A percentile compares a stretch with the other conserved stretches of the same genome.
Conservation (phyloP, 305 asterid genomes). For the Fraxinus albicans region DNA sequence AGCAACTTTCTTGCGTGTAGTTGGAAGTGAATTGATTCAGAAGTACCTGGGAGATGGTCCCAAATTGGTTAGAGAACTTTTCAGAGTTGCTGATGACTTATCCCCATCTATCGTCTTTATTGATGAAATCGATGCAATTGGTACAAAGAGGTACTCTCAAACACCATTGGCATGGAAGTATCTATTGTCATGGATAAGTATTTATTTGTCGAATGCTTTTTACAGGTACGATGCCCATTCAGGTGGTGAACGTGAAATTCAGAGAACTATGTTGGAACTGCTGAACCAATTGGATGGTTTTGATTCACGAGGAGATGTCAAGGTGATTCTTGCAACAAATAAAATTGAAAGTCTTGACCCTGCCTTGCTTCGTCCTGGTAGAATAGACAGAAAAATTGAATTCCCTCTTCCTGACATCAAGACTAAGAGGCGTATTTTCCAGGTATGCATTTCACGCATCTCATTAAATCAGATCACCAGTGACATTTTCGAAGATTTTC, state of each 20-base stretch:
- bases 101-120: slow-evolving; percentile 91
- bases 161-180: slow-evolving; percentile 1
- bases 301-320: slow-evolving; percentile 89
- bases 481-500: not conserved
- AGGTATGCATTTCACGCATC: slow-evolving; percentile 39
- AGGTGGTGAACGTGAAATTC: slow-evolving; percentile 96
- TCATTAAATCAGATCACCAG: not conserved
- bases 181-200: not conserved
- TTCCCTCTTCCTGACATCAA: slow-evolving; percentile 96
- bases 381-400: slow-evolving; percentile 83
- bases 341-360: slow-evolving; percentile 86
- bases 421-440: slow-evolving; percentile 87
- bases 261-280: slow-evolving; percentile 86
- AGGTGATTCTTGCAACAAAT: slow-evolving; percentile 89
- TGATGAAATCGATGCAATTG: slow-evolving; percentile 93
- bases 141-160: slow-evolving; percentile 72
- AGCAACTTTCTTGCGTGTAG: slow-evolving; percentile 93
- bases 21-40: slow-evolving; percentile 89
- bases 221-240: slow-evolving; percentile 91
- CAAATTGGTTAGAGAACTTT: slow-evolving; percentile 85
- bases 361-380: slow-evolving; percentile 85
- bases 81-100: slow-evolving; percentile 92
- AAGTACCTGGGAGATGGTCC: slow-evolving; percentile 96
- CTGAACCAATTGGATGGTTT: slow-evolving; percentile 71
- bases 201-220: slow-evolving; percentile 7